Percentiles rank a stretch among this genome's conserved stretches.
These are phyloP conservation scores for Brettanomyces bruxellensis DNA, from an alignment of 805 yeast genomes.

Conservation along the genomic window DNA sequence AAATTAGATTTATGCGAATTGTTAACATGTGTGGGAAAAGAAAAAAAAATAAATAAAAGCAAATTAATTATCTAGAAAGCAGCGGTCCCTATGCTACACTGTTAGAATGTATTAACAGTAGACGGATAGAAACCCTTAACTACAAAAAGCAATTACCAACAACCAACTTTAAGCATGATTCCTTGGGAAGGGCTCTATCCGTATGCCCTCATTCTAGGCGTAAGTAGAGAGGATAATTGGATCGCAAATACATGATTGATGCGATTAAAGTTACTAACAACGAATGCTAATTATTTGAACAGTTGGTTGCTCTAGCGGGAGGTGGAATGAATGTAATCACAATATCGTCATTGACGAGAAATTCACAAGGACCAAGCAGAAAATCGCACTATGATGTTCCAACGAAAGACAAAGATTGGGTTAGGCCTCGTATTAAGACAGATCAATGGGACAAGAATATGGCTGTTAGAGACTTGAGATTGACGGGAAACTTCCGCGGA, in stretches of 20 bases:
- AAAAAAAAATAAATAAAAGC: too few species aligned
- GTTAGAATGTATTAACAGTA: too few species aligned
- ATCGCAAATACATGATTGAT: not conserved
- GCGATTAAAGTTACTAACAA: not conserved
- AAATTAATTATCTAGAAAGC: too few species aligned
- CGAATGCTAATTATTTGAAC: not conserved
- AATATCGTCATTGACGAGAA: slow-evolving; percentile 22
- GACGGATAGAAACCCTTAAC: too few species aligned
- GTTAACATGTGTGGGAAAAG: too few species aligned
- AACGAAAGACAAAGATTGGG: slow-evolving; percentile 35
- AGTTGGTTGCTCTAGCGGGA: slow-evolving; percentile 46
- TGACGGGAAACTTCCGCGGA: slow-evolving; percentile 68
- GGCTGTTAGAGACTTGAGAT: slow-evolving; percentile 67
- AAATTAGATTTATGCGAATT: too few species aligned
- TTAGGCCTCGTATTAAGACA: slow-evolving; percentile 43
- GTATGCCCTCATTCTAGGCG: slow-evolving; percentile 46
- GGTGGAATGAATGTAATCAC: slow-evolving; percentile 32
- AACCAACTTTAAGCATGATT: slow-evolving; percentile 31
- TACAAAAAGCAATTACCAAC: too few species aligned
- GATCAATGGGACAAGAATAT: slow-evolving; percentile 46
- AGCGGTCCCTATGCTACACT: too few species aligned
- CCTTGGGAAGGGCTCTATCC: slow-evolving; percentile 65
- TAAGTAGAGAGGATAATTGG: slow-evolving; percentile 23
- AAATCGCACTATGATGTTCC: slow-evolving; percentile 32
- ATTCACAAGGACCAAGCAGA: slow-evolving; percentile 26